phyloP scores from a whole-genome alignment of 2,329 filamentous ascomycete species.

The Fusarium humuli region DNA sequence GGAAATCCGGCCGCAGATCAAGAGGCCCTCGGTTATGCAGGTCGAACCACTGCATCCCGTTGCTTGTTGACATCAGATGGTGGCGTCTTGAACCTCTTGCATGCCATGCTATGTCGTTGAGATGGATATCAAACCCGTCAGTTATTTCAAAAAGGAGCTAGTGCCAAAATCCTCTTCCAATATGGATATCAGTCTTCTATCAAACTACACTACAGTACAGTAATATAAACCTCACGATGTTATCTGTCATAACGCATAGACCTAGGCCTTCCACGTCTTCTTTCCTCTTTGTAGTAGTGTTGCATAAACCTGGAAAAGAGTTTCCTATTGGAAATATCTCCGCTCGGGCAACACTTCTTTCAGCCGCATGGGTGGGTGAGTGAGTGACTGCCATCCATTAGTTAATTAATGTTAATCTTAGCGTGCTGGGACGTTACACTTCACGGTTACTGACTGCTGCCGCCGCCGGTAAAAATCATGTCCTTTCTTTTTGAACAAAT shows the following conservation, averaged over 20 bases:
- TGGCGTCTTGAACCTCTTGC: slow-evolving; percentile 28
- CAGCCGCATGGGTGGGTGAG: slow-evolving; percentile 10
- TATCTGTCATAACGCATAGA: slow-evolving; percentile 14
- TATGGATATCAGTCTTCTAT: not conserved
- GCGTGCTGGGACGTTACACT: slow-evolving; percentile 3
- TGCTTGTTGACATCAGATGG: slow-evolving; percentile 42
- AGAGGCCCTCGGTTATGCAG: slow-evolving; percentile 56
- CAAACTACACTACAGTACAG: not conserved
- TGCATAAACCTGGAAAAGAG: slow-evolving; percentile 14
- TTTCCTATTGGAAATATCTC: slow-evolving; percentile 36
- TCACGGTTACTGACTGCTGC: not conserved
- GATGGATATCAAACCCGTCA: slow-evolving; percentile 3
- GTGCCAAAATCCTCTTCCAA: not conserved
- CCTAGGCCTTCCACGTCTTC: not conserved
- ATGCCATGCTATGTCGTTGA: slow-evolving; percentile 3
- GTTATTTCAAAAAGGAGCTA: not conserved
- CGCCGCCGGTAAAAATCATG: slow-evolving; percentile 18
- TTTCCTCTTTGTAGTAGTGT: slow-evolving; percentile 1
- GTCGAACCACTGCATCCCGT: slow-evolving; percentile 46
- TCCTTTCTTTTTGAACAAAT: slow-evolving; percentile 31
- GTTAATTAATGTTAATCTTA: slow-evolving; percentile 9
- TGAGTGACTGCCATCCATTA: not conserved
- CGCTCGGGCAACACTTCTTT: slow-evolving; percentile 29
- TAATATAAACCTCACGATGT: slow-evolving; percentile 1
- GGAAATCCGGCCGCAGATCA: slow-evolving; percentile 51